Evolutionary conservation across 2,329 filamentous ascomycete species (phyloP).

Genomic region (Pestalotiopsis fici): DNA sequence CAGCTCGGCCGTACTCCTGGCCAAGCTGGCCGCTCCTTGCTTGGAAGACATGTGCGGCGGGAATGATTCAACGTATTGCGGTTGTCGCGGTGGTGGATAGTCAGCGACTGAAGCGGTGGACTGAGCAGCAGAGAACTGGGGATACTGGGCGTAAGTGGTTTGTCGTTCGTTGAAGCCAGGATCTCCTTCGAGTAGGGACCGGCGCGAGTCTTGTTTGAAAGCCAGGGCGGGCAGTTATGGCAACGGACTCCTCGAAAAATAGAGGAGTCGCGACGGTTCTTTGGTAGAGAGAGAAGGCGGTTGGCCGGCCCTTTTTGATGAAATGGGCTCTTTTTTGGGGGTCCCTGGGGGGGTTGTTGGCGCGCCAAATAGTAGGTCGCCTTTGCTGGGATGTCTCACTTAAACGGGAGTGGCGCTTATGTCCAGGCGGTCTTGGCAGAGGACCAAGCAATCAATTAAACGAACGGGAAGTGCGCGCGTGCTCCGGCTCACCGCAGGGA

Average conservation of each 20-base stretch:
- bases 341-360: slow-evolving; percentile 9
- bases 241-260: slow-evolving; percentile 24
- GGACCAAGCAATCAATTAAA: background rate
- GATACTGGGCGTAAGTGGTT: slow-evolving; percentile 14
- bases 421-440: background rate
- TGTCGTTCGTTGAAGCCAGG: slow-evolving; percentile 26
- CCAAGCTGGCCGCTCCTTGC: slow-evolving; percentile 33
- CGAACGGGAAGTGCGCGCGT: background rate
- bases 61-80: slow-evolving; percentile 30
- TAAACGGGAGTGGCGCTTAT: slow-evolving; percentile 2
- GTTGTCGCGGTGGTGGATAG: slow-evolving; percentile 16
- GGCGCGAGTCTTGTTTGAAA: slow-evolving; percentile 44
- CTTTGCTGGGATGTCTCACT: slow-evolving; percentile 4
- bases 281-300: slow-evolving; percentile 1
- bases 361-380: background rate
- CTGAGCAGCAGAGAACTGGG: slow-evolving; percentile 20
- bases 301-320: background rate
- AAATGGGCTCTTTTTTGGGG: background rate
- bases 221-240: slow-evolving; percentile 43
- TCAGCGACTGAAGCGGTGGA: slow-evolving; percentile 11
- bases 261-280: slow-evolving; percentile 12
- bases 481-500: background rate
- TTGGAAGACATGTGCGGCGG: slow-evolving; percentile 32
- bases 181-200: slow-evolving; percentile 43
- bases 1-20: slow-evolving; percentile 64